Base-by-base conservation (phyloP, 2,329 filamentous ascomycete species). In the Penicillium sclerotiorum region DNA sequence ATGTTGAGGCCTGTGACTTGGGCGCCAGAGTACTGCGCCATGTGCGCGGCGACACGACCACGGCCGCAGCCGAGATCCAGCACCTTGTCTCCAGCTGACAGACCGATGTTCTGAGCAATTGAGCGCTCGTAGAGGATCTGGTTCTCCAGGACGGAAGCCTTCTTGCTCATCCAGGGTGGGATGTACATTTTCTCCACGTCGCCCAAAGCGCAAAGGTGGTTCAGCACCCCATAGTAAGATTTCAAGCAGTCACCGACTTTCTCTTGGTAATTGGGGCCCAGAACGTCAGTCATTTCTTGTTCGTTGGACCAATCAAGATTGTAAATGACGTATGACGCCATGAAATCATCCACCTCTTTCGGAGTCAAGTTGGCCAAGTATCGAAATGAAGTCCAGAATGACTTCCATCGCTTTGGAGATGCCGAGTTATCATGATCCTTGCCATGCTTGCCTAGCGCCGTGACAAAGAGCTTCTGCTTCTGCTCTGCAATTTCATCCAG, bases 121-220 rank as follows among this genome's bases (percentile, higher is more conserved):
- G 76, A 75, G 59, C 78, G 75, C 62, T 81, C 78, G 55, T 78
- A 79, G 12, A 80, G 70, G 39, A 80, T 68, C 64, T 81, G 78
- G 55, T 81, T 81, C 56, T 79, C 78, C 9, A 74, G 64, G 1
- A 80, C 76, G 1, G 71, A 76, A 5, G 75, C 75, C 51, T 75
- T 74, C 57, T 70, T 72, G 62, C 78, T 77, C 77, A 81, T 78
- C 44, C 77, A 71, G 2, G 79, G 78, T 11, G 79, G 79, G 47
- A 81, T 80, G 61, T 81, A 81, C 79, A 81, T 81, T 65, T 81
- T 81, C 60, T 81, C 79, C n/a, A 81, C 78, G 36, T 80, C 77
- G 27, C 79, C 78, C 9, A 81, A 71, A 21, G 78, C 78, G 61
- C 79, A 81, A 9, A 81, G 73, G 49, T 81, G 78, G 59, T 81